These are phyloP conservation scores for Nemania sp. DNA, from an alignment of 2,329 filamentous ascomycete species.

Conservation along the genomic window DNA sequence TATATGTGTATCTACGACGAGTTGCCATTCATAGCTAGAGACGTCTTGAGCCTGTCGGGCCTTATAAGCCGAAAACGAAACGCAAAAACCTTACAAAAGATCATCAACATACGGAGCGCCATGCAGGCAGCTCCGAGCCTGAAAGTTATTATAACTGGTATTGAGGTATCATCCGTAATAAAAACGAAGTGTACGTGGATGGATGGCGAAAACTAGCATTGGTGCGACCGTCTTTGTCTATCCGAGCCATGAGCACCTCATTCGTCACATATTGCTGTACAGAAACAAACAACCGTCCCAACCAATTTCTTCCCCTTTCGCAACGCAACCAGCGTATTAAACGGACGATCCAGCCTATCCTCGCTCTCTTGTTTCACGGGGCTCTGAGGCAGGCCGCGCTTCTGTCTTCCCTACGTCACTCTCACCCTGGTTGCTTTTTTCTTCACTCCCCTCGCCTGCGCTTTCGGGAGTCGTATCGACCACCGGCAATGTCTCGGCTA, in stretches of 20 bases:
- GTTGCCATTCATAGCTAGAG: not conserved
- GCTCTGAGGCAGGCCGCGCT: constrained; percentile 13
- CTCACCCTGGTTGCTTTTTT: constrained; percentile 18
- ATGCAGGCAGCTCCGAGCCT: constrained; percentile 36
- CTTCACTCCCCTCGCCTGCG: not conserved
- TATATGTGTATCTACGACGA: not conserved
- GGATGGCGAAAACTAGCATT: constrained; percentile 21
- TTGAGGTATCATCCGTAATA: constrained; percentile 35
- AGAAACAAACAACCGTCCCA: constrained; percentile 4
- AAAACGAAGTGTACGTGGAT: constrained; percentile 18
- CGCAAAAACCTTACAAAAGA: not conserved
- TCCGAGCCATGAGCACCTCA: constrained; percentile 3
- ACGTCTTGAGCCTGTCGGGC: not conserved
- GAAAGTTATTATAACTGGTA: constrained; percentile 20
- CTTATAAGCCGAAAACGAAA: not conserved
- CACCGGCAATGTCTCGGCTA: not conserved
- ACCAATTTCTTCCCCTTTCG: not conserved
- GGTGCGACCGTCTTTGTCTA: constrained; percentile 21
- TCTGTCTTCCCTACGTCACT: constrained; percentile 23
- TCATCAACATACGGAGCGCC: not conserved
- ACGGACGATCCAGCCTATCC: not conserved
- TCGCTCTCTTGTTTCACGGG: not conserved
- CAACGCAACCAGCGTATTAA: not conserved
- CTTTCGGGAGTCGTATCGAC: constrained; percentile 1
- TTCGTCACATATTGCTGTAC: not conserved